phyloP scores from a whole-genome alignment of 441 rosid genomes.

The Aquilaria agallochum region DNA sequence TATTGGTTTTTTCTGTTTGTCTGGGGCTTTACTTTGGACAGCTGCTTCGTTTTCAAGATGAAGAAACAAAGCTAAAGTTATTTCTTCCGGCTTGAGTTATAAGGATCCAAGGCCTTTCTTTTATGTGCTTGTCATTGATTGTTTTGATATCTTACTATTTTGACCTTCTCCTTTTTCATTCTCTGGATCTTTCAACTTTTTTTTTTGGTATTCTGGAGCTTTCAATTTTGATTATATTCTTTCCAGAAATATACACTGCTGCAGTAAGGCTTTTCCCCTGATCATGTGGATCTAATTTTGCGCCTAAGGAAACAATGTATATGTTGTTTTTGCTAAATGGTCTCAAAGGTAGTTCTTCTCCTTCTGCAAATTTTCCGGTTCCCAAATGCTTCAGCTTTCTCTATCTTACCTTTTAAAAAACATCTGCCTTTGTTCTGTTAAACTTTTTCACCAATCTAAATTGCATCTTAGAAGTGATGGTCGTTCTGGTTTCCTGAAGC shows the following conservation, averaged over 20 bases:
- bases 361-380: background rate
- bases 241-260: constrained; percentile 14
- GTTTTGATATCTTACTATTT: no score
- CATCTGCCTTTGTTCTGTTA: no score
- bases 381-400: background rate
- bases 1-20: no score
- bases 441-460: constrained; percentile 3
- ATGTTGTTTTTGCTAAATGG: constrained; percentile 9
- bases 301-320: constrained; percentile 10
- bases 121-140: no score
- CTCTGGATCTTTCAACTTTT: constrained; percentile 5
- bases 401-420: background rate
- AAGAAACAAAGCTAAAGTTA: no score
- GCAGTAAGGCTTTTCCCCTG: constrained; percentile 4
- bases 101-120: no score
- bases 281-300: constrained; percentile 8
- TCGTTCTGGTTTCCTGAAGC: background rate
- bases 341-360: constrained; percentile 7
- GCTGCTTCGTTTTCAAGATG: no score
- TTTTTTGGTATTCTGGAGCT: background rate
- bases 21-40: no score
- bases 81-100: no score
- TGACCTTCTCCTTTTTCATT: no score
- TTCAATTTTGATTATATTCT: constrained; percentile 10
- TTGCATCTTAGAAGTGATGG: background rate